Percentiles rank a stretch among this genome's conserved stretches.
These are phyloP conservation scores for Rubus idaeus DNA, from an alignment of 306 rosid species.

Conservation along the genomic window DNA sequence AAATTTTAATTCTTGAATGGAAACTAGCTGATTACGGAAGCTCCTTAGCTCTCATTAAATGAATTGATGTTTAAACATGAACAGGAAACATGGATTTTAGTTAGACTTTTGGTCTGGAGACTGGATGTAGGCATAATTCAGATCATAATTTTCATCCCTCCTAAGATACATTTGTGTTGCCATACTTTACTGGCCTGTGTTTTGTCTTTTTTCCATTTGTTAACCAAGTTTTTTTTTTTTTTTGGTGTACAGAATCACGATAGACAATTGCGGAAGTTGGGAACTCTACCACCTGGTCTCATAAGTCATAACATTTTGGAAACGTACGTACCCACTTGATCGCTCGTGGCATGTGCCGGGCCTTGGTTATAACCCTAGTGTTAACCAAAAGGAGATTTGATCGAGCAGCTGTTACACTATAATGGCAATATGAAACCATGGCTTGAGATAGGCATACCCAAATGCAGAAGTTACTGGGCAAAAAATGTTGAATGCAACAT, in stretches of 20 bases:
- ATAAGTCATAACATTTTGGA: no score
- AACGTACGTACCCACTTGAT: no score
- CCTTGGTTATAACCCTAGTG: constrained; percentile 76
- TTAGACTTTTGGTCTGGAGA: constrained; percentile 1
- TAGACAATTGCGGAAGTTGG: constrained; percentile 93
- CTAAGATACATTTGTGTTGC: neutral
- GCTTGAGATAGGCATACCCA: constrained; percentile 93
- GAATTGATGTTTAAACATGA: neutral
- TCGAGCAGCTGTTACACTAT: constrained; percentile 86
- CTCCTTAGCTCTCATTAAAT: neutral
- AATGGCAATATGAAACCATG: constrained; percentile 98
- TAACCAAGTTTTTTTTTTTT: constrained; percentile 20
- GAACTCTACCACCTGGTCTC: constrained; percentile 91
- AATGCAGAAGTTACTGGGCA: constrained; percentile 73
- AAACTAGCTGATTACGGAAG: neutral
- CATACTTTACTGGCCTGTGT: constrained; percentile 8
- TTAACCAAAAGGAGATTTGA: constrained; percentile 66
- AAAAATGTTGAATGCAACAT: constrained; percentile 64
- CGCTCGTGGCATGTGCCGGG: constrained; percentile 84
- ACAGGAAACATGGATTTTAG: neutral
- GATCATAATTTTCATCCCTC: neutral
- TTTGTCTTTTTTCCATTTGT: constrained; percentile 5
- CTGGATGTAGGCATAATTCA: neutral
- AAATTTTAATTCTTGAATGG: neutral
- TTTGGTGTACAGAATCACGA: constrained; percentile 61